Evolutionary conservation across 2,329 filamentous ascomycete genomes (phyloP).

Genomic region (Volutella citrinella): DNA sequence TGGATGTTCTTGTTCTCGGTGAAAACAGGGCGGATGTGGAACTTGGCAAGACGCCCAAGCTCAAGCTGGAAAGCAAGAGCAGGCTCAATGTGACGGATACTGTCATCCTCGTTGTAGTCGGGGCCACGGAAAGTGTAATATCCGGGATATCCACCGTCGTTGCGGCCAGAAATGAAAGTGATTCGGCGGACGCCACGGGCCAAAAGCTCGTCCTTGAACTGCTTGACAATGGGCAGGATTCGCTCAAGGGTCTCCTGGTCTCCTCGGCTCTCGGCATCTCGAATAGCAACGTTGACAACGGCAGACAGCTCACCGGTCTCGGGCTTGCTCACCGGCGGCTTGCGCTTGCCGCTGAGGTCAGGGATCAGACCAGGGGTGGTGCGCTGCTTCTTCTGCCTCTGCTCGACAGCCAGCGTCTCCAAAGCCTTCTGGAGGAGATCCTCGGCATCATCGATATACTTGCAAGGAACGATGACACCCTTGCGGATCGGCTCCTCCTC

Average conservation of each 20-base stretch:
- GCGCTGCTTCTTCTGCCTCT: slow-evolving; percentile 54
- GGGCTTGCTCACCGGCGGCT: slow-evolving; percentile 35
- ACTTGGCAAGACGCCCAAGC: slow-evolving; percentile 88
- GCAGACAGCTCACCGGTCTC: slow-evolving; percentile 73
- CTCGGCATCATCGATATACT: slow-evolving; percentile 91
- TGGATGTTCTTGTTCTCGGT: slow-evolving; percentile 99
- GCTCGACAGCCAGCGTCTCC: slow-evolving; percentile 68
- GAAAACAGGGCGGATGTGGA: slow-evolving; percentile 97
- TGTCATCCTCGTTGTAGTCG: slow-evolving; percentile 83
- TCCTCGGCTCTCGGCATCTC: slow-evolving; percentile 78
- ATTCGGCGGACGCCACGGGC: slow-evolving; percentile 80
- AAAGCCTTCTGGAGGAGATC: slow-evolving; percentile 81
- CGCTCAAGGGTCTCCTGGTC: slow-evolving; percentile 78
- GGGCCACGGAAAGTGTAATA: slow-evolving; percentile 99
- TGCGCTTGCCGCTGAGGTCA: slow-evolving; percentile 72
- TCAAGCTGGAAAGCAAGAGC: slow-evolving; percentile 98
- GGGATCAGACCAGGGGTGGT: slow-evolving; percentile 60
- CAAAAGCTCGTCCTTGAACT: slow-evolving; percentile 80
- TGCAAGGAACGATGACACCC: slow-evolving; percentile 91
- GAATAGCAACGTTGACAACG: slow-evolving; percentile 88
- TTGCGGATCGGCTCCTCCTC: slow-evolving; percentile 78
- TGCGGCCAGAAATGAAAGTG: slow-evolving; percentile 94
- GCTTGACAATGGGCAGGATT: slow-evolving; percentile 71
- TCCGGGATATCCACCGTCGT: slow-evolving; percentile 88
- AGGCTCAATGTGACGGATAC: slow-evolving; percentile 95